Evolutionary conservation across 148 eudicot species (phyloP).

Genomic region (Silene conica): DNA sequence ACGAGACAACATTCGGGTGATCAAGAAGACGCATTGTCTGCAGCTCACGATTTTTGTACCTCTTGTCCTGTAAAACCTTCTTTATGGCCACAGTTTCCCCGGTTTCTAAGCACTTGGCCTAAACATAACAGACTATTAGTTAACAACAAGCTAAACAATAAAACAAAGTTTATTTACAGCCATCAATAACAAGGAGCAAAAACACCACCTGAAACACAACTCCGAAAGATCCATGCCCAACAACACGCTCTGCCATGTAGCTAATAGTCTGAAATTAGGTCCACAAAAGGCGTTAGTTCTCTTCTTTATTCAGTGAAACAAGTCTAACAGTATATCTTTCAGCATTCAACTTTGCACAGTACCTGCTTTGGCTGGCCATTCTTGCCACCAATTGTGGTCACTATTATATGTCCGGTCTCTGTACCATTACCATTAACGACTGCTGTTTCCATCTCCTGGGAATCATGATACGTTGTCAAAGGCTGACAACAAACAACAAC

Average conservation of each 20-base stretch:
- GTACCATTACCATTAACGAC: slow-evolving; percentile 79
- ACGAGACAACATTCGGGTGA: slow-evolving; percentile 64
- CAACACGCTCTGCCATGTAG: slow-evolving; percentile 68
- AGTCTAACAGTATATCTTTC: neutral
- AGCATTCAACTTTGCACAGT: slow-evolving; percentile 5
- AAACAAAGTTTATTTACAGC: neutral
- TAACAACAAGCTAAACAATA: slow-evolving; percentile 5
- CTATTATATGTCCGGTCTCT: slow-evolving; percentile 79
- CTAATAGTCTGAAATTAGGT: slow-evolving; percentile 42
- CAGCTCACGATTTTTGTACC: slow-evolving; percentile 77
- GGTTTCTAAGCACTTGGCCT: slow-evolving; percentile 81
- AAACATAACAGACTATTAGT: slow-evolving; percentile 3
- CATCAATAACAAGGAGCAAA: neutral
- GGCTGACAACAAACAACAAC: neutral
- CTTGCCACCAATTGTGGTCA: slow-evolving; percentile 69
- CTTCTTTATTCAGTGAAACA: neutral
- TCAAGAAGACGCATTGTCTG: slow-evolving; percentile 72
- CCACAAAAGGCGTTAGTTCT: neutral
- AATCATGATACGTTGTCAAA: slow-evolving; percentile 8
- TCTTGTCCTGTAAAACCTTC: slow-evolving; percentile 77
- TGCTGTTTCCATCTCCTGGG: slow-evolving; percentile 69
- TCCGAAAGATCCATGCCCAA: slow-evolving; percentile 61
- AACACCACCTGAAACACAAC: slow-evolving; percentile 54
- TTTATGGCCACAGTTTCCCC: slow-evolving; percentile 78
- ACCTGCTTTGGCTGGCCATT: slow-evolving; percentile 92